A percentile compares a stretch with the other conserved stretches of the same genome.
Evolutionary conservation across 2,329 filamentous ascomycete genomes (phyloP).

Genomic region (Chrysosporium keratinophilum): DNA sequence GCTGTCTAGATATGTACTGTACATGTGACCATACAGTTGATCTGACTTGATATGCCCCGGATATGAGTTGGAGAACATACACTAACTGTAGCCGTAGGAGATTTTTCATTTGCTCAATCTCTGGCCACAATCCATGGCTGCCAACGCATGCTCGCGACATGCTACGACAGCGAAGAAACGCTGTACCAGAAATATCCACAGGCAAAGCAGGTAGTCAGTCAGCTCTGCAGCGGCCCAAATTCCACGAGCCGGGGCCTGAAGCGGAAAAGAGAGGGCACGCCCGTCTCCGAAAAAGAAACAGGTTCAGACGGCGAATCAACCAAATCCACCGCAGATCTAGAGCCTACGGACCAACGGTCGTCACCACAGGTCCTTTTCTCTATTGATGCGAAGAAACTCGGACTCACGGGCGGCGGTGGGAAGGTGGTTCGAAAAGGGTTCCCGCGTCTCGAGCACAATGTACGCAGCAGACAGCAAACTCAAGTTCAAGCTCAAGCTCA

Average conservation of each 20-base stretch:
- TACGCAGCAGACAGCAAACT: neutral
- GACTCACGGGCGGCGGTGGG: constrained; percentile 26
- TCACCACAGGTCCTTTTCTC: constrained; percentile 32
- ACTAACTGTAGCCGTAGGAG: constrained; percentile 24
- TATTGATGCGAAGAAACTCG: constrained; percentile 37
- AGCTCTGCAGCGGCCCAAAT: constrained; percentile 21
- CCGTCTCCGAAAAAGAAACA: constrained; percentile 2
- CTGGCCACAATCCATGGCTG: constrained; percentile 35
- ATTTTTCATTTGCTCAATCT: constrained; percentile 41
- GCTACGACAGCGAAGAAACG: constrained; percentile 35
- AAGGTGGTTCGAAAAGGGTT: constrained; percentile 38
- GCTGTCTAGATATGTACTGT: neutral
- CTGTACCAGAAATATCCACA: constrained; percentile 67
- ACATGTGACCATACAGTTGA: neutral
- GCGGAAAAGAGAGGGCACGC: constrained; percentile 18
- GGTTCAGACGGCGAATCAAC: neutral
- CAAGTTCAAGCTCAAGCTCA: constrained; percentile 5
- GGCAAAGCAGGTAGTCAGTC: constrained; percentile 48
- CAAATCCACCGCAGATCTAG: neutral
- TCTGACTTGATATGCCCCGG: neutral
- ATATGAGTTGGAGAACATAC: neutral
- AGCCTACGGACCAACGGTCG: neutral
- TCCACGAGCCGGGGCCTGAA: constrained; percentile 6
- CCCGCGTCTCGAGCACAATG: constrained; percentile 17
- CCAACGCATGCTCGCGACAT: constrained; percentile 34